Percentiles rank a stretch among this genome's conserved stretches.
Evolutionary conservation across 2,329 filamentous ascomycete species (phyloP).

Genomic region (Calonectria henricotiae): DNA sequence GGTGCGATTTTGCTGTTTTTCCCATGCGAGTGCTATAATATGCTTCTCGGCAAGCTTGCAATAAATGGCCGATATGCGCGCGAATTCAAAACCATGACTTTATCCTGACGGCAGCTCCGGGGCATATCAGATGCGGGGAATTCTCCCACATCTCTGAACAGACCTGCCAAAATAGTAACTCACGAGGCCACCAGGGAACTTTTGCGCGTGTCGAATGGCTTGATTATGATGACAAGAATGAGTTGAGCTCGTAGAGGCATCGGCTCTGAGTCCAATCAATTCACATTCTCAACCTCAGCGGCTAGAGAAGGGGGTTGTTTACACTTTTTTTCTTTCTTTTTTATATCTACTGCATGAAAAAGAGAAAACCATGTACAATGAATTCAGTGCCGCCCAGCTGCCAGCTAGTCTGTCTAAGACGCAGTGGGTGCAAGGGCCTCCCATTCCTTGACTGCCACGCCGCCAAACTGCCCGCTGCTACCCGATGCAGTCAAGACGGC

Average conservation of each 20-base stretch:
- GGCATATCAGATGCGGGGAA: not conserved
- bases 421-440: conserved; percentile 20
- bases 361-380: conserved; percentile 4
- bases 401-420: not conserved
- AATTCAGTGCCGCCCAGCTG: not conserved
- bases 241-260: no score
- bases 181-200: not conserved
- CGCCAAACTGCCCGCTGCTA: conserved; percentile 9
- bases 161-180: conserved; percentile 13
- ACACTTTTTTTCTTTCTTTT: not conserved
- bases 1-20: conserved; percentile 9
- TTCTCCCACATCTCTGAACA: not conserved
- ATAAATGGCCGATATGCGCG: conserved; percentile 5
- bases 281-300: not conserved
- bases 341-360: not conserved
- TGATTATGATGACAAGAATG: not conserved
- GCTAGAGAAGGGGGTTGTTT: not conserved
- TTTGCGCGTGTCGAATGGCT: not conserved
- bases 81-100: conserved; percentile 2
- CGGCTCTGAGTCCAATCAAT: not conserved
- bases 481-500: conserved; percentile 19
- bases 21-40: not conserved
- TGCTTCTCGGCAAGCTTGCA: conserved; percentile 7
- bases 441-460: conserved; percentile 29
- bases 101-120: not conserved